phyloP scores from a whole-genome alignment of 2,329 filamentous ascomycete genomes.

The Rutstroemia sp. region DNA sequence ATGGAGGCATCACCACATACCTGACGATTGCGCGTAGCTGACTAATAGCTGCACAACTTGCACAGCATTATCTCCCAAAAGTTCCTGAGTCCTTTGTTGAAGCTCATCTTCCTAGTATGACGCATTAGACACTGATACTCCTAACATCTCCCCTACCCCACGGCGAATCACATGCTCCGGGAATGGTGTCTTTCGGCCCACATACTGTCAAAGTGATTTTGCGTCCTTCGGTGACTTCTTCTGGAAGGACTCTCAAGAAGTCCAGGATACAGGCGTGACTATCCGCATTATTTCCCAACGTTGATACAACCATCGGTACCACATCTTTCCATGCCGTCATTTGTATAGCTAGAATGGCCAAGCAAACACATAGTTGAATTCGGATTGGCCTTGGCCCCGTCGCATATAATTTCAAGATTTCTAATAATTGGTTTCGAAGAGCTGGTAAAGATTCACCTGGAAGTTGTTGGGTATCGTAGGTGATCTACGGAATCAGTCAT shows the following conservation, averaged over 20 bases:
- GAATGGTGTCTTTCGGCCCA: conserved; percentile 55
- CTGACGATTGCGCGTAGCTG: conserved; percentile 85
- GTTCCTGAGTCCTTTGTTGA: conserved; percentile 72
- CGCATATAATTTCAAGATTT: conserved; percentile 73
- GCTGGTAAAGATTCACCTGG: conserved; percentile 65
- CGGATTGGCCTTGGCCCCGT: conserved; percentile 77
- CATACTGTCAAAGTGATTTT: conserved; percentile 99
- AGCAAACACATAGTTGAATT: conserved; percentile 88
- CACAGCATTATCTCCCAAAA: conserved; percentile 83
- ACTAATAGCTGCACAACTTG: conserved; percentile 82
- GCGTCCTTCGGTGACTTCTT: conserved; percentile 98
- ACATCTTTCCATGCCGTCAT: conserved; percentile 96
- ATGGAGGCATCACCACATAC: conserved; percentile 43
- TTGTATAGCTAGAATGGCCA: conserved; percentile 92
- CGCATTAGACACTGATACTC: conserved; percentile 40
- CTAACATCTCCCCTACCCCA: conserved; percentile 30
- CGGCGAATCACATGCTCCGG: conserved; percentile 30
- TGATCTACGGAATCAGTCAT: conserved; percentile 57
- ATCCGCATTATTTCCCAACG: conserved; percentile 67
- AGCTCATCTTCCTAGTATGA: conserved; percentile 87
- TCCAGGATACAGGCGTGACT: conserved; percentile 86
- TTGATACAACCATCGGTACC: conserved; percentile 68
- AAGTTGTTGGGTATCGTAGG: conserved; percentile 90
- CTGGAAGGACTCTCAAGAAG: conserved; percentile 91
- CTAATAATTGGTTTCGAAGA: conserved; percentile 76